These are phyloP conservation scores for Antrodiella citrinella DNA, from an alignment of 768 basidiomycete species.

Conservation along the genomic window DNA sequence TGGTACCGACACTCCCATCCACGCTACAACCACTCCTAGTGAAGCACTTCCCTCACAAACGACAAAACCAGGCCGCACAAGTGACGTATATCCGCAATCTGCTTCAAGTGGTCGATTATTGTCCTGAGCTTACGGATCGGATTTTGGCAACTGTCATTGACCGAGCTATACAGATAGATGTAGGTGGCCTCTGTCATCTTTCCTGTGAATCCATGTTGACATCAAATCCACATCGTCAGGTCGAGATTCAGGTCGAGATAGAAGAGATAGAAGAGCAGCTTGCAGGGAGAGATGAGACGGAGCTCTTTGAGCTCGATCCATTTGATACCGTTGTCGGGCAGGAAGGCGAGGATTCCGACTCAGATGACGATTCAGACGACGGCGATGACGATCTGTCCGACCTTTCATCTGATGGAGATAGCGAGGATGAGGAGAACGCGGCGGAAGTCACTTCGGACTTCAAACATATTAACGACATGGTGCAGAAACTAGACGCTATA, in stretches of 20 bases:
- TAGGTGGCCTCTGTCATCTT: slow-evolving; percentile 30
- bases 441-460: slow-evolving; percentile 42
- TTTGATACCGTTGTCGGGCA: slow-evolving; percentile 82
- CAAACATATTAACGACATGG: slow-evolving; percentile 76
- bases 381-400: slow-evolving; percentile 57
- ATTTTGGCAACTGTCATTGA: slow-evolving; percentile 85
- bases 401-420: slow-evolving; percentile 59
- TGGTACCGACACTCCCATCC: slow-evolving; percentile 87
- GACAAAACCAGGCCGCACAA: slow-evolving; percentile 72
- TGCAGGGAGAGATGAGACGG: slow-evolving; percentile 36
- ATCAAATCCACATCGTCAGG: slow-evolving; percentile 34
- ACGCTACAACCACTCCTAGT: slow-evolving; percentile 81
- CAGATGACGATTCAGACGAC: slow-evolving; percentile 39
- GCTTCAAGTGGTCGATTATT: slow-evolving; percentile 76
- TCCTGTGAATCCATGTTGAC: background rate
- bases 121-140: slow-evolving; percentile 77
- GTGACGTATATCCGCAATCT: slow-evolving; percentile 89
- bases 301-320: slow-evolving; percentile 71
- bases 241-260: slow-evolving; percentile 93
- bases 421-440: slow-evolving; percentile 28
- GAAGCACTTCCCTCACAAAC: slow-evolving; percentile 87
- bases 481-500: slow-evolving; percentile 85
- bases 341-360: slow-evolving; percentile 53
- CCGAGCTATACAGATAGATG: slow-evolving; percentile 94
- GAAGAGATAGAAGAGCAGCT: slow-evolving; percentile 81